phyloP scores from a whole-genome alignment of 2,329 filamentous ascomycete genomes.

The Neospermospora avenae region DNA sequence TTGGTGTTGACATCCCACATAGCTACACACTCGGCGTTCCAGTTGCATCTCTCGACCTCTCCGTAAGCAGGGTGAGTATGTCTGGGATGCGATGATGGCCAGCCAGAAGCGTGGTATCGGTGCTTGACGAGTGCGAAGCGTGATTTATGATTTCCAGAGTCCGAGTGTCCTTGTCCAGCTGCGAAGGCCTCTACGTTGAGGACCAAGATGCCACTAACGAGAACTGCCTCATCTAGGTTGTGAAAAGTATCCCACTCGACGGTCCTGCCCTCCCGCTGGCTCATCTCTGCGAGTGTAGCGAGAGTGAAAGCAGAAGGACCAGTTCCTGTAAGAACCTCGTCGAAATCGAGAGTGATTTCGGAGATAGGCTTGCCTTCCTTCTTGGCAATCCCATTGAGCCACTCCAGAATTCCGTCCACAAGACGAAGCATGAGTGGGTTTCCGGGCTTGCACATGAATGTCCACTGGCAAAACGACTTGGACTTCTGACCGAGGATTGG shows the following conservation, averaged over 20 bases:
- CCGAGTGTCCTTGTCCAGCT: constrained; percentile 69
- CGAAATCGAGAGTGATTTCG: constrained; percentile 64
- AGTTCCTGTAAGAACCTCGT: constrained; percentile 70
- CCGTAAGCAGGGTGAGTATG: constrained; percentile 67
- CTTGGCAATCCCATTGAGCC: constrained; percentile 58
- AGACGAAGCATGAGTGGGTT: constrained; percentile 66
- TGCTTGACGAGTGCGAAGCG: constrained; percentile 67
- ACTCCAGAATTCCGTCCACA: constrained; percentile 65
- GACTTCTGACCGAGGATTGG: constrained; percentile 66
- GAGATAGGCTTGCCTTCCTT: constrained; percentile 57
- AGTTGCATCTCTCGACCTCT: constrained; percentile 69
- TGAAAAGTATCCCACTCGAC: constrained; percentile 65
- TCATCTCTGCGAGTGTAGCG: constrained; percentile 64
- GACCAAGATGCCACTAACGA: constrained; percentile 62
- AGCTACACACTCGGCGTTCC: constrained; percentile 60
- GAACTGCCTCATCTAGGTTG: constrained; percentile 60
- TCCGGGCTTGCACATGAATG: constrained; percentile 65
- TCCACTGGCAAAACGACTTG: constrained; percentile 72
- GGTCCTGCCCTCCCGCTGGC: constrained; percentile 40
- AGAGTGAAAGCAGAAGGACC: constrained; percentile 67
- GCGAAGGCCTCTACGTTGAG: constrained; percentile 70
- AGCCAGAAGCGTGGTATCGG: constrained; percentile 71
- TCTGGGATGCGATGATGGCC: constrained; percentile 64
- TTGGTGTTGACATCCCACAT: constrained; percentile 64
- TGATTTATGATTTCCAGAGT: constrained; percentile 67